These are phyloP conservation scores for Alternaria gansuensis DNA, from an alignment of 2,329 filamentous ascomycete genomes.

Conservation along the genomic window DNA sequence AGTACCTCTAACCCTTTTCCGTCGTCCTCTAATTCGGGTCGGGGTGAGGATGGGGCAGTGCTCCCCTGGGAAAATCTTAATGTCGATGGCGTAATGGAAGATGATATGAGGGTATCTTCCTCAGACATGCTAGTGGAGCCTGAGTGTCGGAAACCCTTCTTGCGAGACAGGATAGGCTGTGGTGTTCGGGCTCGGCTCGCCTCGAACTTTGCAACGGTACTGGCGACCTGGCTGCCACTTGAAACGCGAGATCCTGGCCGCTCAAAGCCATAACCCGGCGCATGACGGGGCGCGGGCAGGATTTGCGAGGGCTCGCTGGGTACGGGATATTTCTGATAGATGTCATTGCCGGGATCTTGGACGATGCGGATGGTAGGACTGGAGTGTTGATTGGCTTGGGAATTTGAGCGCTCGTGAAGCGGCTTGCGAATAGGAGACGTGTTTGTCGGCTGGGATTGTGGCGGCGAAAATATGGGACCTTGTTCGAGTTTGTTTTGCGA, in stretches of 20 bases:
- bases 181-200: constrained; percentile 46
- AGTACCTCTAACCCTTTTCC: constrained; percentile 47
- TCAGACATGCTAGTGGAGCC: constrained; percentile 52
- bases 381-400: constrained; percentile 50
- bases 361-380: constrained; percentile 55
- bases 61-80: constrained; percentile 52
- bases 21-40: constrained; percentile 41
- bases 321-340: constrained; percentile 54
- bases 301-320: constrained; percentile 53
- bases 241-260: constrained; percentile 52
- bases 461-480: constrained; percentile 45
- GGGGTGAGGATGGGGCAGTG: constrained; percentile 52
- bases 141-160: constrained; percentile 50
- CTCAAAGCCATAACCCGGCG: constrained; percentile 52
- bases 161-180: constrained; percentile 46
- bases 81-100: constrained; percentile 50
- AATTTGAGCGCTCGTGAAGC: constrained; percentile 52
- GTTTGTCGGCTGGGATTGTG: constrained; percentile 38
- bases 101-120: constrained; percentile 50
- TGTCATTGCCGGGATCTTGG: constrained; percentile 46
- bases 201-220: constrained; percentile 52
- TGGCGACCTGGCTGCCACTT: constrained; percentile 50
- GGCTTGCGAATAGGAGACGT: constrained; percentile 48
- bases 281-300: constrained; percentile 51
- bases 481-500: constrained; percentile 38